Evolutionary conservation across 208 protist genomes (phyloP).

Genomic region (Acanthamoeba quina): DNA sequence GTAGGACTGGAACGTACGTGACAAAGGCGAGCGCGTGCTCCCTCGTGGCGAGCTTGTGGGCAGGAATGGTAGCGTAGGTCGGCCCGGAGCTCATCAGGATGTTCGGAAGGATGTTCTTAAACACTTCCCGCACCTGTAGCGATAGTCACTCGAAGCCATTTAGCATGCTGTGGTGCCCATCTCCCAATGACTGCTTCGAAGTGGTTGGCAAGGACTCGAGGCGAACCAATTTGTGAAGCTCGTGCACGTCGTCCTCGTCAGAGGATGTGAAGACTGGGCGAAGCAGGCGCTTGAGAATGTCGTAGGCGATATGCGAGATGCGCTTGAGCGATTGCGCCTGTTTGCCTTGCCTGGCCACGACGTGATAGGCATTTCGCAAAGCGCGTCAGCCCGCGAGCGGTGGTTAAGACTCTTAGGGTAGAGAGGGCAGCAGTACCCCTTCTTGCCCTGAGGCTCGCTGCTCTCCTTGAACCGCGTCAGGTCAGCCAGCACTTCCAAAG

Average conservation of each 20-base stretch:
- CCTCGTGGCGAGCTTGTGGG: conserved; percentile 49
- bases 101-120: conserved; percentile 70
- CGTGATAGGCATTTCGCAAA: not conserved
- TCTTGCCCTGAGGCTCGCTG: not conserved
- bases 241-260: conserved; percentile 43
- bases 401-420: not conserved
- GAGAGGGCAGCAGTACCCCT: not conserved
- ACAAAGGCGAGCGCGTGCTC: conserved; percentile 49
- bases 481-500: conserved; percentile 65
- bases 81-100: conserved; percentile 44
- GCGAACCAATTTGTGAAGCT: conserved; percentile 43
- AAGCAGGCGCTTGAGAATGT: conserved; percentile 28
- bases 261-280: conserved; percentile 33
- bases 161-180: too few species aligned
- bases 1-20: not conserved
- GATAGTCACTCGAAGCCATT: too few species aligned
- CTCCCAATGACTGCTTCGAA: not conserved
- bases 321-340: not conserved
- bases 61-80: not conserved
- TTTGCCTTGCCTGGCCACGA: not conserved
- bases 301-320: conserved; percentile 27
- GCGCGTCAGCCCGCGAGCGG: not conserved
- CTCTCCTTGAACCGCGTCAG: conserved; percentile 65
- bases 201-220: not conserved
- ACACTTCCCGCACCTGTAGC: conserved; percentile 7